These are phyloP conservation scores for Backusella mclennaniae DNA, from an alignment of 192 early-diverging fungal species.

Conservation along the genomic window DNA sequence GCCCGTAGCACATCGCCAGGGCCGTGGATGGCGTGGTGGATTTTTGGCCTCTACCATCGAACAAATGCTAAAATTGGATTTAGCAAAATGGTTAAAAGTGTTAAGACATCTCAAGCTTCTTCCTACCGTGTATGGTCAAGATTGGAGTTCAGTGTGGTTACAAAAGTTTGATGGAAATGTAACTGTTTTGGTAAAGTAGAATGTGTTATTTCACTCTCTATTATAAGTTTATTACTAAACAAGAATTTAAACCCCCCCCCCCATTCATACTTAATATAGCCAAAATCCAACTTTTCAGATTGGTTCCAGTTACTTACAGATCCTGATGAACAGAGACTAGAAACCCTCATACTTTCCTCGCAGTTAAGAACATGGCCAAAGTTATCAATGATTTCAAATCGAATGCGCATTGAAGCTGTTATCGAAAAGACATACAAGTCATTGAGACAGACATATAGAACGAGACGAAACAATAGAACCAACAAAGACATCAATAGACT, in stretches of 20 bases:
- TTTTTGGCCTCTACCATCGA: slow-evolving; percentile 76
- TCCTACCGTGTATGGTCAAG: slow-evolving; percentile 71
- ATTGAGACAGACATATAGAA: neutral
- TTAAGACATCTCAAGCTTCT: slow-evolving; percentile 78
- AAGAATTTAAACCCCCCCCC: too few relatives aligned
- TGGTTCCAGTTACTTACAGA: slow-evolving; percentile 64
- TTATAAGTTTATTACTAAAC: neutral
- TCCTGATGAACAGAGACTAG: slow-evolving; percentile 56
- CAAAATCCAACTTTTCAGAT: slow-evolving; percentile 56
- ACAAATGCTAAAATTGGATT: slow-evolving; percentile 79
- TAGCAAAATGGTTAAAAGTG: slow-evolving; percentile 82
- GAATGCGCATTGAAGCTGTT: slow-evolving; percentile 70
- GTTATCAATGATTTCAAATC: slow-evolving; percentile 70
- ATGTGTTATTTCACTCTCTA: neutral
- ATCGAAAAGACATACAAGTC: slow-evolving; percentile 45
- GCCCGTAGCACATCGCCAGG: slow-evolving; percentile 65
- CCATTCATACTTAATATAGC: slow-evolving; percentile 29
- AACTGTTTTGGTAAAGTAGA: slow-evolving; percentile 43
- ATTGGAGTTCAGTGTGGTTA: slow-evolving; percentile 81
- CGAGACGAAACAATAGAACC: neutral
- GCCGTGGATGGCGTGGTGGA: slow-evolving; percentile 83
- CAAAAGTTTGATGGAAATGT: slow-evolving; percentile 88
- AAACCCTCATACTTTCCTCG: slow-evolving; percentile 55
- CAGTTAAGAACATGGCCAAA: slow-evolving; percentile 71
- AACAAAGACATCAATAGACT: neutral